These are phyloP conservation scores for Quercus lobata DNA, from an alignment of 331 rosid species.

Conservation along the genomic window DNA sequence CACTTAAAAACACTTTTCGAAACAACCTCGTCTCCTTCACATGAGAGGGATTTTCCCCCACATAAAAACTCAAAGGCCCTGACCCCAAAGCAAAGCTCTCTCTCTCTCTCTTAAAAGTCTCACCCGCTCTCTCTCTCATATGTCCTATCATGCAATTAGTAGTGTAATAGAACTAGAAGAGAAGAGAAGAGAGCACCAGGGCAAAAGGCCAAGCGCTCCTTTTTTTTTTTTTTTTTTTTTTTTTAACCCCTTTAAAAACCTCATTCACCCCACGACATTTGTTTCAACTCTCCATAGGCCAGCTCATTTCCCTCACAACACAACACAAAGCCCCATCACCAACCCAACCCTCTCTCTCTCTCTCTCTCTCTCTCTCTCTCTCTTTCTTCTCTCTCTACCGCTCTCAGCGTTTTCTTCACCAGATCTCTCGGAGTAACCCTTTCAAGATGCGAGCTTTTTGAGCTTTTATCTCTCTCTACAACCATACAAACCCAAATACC, in stretches of 20 bases:
- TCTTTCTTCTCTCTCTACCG: neutral
- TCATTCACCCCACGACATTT: slow-evolving; percentile 40
- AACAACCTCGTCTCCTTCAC: slow-evolving; percentile 45
- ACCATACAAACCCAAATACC: slow-evolving; percentile 8
- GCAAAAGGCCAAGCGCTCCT: neutral
- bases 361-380: slow-evolving; percentile 22
- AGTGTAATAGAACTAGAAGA: too few species aligned
- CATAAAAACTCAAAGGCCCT: slow-evolving; percentile 16
- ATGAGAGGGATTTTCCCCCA: slow-evolving; percentile 48
- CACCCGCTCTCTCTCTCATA: slow-evolving; percentile 20
- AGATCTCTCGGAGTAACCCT: slow-evolving; percentile 65
- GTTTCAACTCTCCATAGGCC: slow-evolving; percentile 37
- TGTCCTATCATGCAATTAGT: slow-evolving; percentile 86
- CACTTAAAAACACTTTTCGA: slow-evolving; percentile 8
- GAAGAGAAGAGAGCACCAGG: slow-evolving; percentile 5
- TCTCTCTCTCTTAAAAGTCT: neutral
- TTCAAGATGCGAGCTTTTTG: slow-evolving; percentile 42
- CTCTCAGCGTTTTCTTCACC: slow-evolving; percentile 54
- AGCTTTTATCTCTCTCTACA: slow-evolving; percentile 14
- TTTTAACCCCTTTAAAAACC: slow-evolving; percentile 11
- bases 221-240: neutral
- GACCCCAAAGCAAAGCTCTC: slow-evolving; percentile 32
- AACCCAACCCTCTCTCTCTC: slow-evolving; percentile 36
- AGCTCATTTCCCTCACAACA: slow-evolving; percentile 58
- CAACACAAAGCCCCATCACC: slow-evolving; percentile 26